A percentile compares a stretch with the other conserved stretches of the same genome.
phyloP scores from a whole-genome alignment of 1,139 yeast genomes.

The Sugiyamaella xylanicola region DNA sequence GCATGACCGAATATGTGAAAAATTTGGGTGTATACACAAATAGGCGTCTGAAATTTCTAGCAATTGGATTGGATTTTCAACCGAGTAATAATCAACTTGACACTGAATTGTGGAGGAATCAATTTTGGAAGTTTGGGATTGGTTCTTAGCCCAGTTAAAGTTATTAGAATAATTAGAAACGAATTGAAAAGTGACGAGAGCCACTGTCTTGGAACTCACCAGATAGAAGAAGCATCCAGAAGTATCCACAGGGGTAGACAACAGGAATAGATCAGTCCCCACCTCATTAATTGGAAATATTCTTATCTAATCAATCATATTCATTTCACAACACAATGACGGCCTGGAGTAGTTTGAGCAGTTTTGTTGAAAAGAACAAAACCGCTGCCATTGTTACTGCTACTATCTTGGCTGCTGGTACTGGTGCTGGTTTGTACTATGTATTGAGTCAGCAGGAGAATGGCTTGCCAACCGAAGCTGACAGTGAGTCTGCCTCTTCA shows the following conservation, averaged over 20 bases:
- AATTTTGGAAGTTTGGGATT: neutral
- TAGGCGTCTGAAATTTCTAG: neutral
- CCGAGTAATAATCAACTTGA: neutral
- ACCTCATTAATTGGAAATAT: no score
- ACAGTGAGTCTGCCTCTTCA: neutral
- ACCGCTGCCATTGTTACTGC: constrained; percentile 39
- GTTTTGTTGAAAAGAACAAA: constrained; percentile 35
- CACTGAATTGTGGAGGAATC: neutral
- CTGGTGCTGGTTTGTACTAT: constrained; percentile 40
- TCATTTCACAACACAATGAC: constrained; percentile 1
- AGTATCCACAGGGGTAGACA: no score
- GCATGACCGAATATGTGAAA: neutral
- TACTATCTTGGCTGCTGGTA: constrained; percentile 40
- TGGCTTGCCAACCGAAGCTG: neutral
- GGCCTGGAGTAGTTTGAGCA: constrained; percentile 22
- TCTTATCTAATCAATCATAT: no score
- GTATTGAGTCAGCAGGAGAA: constrained; percentile 21
- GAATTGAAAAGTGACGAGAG: neutral
- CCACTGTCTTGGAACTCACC: no score
- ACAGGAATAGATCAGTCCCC: neutral
- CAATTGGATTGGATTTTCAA: constrained; percentile 1
- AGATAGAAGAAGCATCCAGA: no score
- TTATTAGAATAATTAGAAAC: no score
- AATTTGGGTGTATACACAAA: neutral
- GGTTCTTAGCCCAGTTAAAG: neutral